Evolutionary conservation across 2,329 filamentous ascomycete genomes (phyloP).

Genomic region (Orbilia oligospora): DNA sequence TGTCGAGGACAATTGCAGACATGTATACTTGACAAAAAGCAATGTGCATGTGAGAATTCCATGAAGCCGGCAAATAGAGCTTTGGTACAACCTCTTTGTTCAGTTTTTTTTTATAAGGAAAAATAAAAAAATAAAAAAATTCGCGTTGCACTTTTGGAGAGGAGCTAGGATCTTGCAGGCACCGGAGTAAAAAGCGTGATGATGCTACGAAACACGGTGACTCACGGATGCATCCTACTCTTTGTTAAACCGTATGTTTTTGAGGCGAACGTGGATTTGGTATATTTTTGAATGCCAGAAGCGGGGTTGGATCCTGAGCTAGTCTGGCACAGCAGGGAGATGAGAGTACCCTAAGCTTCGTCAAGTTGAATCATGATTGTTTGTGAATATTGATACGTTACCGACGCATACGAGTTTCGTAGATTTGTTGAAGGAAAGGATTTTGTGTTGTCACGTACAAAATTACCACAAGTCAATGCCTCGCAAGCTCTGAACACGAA

Average conservation of each 20-base stretch:
- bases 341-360: no score
- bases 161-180: constrained; percentile 31
- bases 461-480: constrained; percentile 49
- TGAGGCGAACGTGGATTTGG: constrained; percentile 2
- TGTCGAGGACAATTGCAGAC: background rate
- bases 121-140: no score
- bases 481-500: no score
- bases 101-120: constrained; percentile 36
- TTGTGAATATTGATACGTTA: background rate
- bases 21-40: background rate
- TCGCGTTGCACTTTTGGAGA: constrained; percentile 58
- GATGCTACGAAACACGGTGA: constrained; percentile 31
- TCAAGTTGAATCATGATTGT: background rate
- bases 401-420: no score
- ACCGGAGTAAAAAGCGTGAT: background rate
- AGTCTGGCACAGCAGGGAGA: constrained; percentile 15
- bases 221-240: constrained; percentile 35
- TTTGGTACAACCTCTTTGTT: constrained; percentile 3
- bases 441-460: constrained; percentile 45
- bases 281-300: background rate
- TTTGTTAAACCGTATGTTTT: background rate
- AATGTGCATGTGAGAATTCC: background rate
- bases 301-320: constrained; percentile 45
- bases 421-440: background rate
- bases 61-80: background rate